A percentile compares a stretch with the other conserved stretches of the same genome.
These are phyloP conservation scores for Lepiota venenata DNA, from an alignment of 768 basidiomycete species.

Conservation along the genomic window DNA sequence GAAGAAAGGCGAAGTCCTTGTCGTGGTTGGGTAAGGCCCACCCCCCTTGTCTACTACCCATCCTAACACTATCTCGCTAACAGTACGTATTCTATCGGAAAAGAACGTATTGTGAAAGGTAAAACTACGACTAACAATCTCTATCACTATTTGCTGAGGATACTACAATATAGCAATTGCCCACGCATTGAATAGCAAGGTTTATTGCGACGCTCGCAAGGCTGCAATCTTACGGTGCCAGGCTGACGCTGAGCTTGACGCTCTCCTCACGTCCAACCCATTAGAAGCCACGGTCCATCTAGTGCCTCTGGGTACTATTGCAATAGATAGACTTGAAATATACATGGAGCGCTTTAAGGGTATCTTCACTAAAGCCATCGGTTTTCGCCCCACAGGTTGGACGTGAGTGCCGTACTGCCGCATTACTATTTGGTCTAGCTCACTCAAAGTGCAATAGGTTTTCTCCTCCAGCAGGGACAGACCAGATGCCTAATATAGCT, in stretches of 20 bases:
- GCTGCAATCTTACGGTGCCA: constrained; percentile 80
- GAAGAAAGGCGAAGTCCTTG: constrained; percentile 36
- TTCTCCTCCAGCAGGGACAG: constrained; percentile 59
- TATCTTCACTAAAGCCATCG: constrained; percentile 68
- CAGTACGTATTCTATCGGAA: constrained; percentile 96
- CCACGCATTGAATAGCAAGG: constrained; percentile 69
- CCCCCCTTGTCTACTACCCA: not conserved
- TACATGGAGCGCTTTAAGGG: constrained; percentile 78
- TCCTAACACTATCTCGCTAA: not conserved
- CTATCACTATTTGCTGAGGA: not conserved
- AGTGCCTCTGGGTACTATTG: constrained; percentile 72
- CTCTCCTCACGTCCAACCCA: constrained; percentile 75
- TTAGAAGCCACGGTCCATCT: constrained; percentile 79
- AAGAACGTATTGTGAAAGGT: constrained; percentile 98
- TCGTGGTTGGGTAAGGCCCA: constrained; percentile 67
- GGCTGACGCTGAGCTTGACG: constrained; percentile 77
- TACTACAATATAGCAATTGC: constrained; percentile 64
- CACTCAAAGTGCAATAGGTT: constrained; percentile 41
- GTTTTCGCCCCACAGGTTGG: constrained; percentile 96
- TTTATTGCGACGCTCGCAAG: constrained; percentile 90
- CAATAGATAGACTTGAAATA: constrained; percentile 68
- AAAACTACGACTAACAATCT: not conserved
- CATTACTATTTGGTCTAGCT: not conserved
- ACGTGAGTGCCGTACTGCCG: constrained; percentile 53
- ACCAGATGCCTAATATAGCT: constrained; percentile 60